Percentiles rank a stretch among this genome's conserved stretches.
Conservation (phyloP, 306 rosid species). For the Coriaria nepalensis region DNA sequence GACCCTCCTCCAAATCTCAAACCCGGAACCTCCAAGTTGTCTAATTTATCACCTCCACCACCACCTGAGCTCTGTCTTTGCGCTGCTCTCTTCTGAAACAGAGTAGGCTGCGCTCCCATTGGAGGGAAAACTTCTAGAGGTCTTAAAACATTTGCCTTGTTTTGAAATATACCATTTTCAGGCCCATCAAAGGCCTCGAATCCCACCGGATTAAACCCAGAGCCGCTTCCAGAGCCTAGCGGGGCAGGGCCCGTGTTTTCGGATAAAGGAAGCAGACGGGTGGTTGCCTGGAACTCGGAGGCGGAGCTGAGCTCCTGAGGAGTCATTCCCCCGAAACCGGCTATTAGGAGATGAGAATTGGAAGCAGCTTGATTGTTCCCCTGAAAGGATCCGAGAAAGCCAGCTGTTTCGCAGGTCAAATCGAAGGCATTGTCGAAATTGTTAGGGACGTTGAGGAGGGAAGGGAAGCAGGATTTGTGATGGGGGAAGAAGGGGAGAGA, state of each 20-base stretch:
- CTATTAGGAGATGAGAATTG: conserved; percentile 25
- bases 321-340: conserved; percentile 24
- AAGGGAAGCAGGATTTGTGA: conserved; percentile 35
- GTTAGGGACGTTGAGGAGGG: conserved; percentile 31
- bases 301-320: conserved; percentile 27
- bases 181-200: conserved; percentile 34
- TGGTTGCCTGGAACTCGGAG: conserved; percentile 24
- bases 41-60: conserved; percentile 19
- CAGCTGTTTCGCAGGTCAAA: conserved; percentile 30
- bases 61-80: conserved; percentile 20
- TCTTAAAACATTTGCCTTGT: conserved; percentile 33
- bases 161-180: conserved; percentile 29
- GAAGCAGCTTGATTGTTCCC: conserved; percentile 13
- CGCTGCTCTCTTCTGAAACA: conserved; percentile 66
- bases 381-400: conserved; percentile 25
- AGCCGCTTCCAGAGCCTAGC: conserved; percentile 11
- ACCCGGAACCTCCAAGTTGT: conserved; percentile 31
- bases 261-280: conserved; percentile 16
- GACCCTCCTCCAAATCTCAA: conserved; percentile 10
- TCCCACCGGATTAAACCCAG: conserved; percentile 14
- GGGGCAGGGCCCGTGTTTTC: conserved; percentile 15
- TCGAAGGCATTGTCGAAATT: conserved; percentile 47
- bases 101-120: conserved; percentile 52
- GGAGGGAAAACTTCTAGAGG: conserved; percentile 38
- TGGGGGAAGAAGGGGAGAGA: conserved; percentile 43